Conservation (phyloP, 345 rosid species). For the Aquilaria sinensis region DNA sequence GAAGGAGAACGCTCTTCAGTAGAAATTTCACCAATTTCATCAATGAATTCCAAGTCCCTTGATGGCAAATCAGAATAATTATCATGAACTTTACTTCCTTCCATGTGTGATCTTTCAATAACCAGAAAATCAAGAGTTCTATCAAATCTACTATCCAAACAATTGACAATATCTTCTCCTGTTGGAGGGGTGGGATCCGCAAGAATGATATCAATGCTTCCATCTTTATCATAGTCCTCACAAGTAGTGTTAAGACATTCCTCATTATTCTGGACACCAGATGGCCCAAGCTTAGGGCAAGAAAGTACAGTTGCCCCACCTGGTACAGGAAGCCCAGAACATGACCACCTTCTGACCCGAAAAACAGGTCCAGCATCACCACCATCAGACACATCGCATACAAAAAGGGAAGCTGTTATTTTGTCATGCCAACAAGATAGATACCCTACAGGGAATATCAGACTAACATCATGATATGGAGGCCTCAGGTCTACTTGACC, state of each 20-base stretch:
- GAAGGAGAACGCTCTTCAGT: conserved; percentile 68
- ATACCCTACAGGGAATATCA: conserved; percentile 79
- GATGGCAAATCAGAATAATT: conserved; percentile 20
- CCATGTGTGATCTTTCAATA: conserved; percentile 21
- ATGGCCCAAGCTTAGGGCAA: conserved; percentile 26
- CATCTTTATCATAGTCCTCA: conserved; percentile 40
- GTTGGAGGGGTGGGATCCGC: conserved; percentile 58
- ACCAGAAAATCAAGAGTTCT: conserved; percentile 21
- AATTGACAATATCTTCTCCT: conserved; percentile 53
- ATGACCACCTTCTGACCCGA: conserved; percentile 72
- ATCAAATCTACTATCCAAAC: conserved; percentile 32
- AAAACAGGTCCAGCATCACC: conserved; percentile 87
- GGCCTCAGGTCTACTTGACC: conserved; percentile 76
- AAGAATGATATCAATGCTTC: conserved; percentile 50
- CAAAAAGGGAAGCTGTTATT: conserved; percentile 83
- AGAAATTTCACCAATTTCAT: conserved; percentile 68
- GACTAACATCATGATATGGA: conserved; percentile 57
- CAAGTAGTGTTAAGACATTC: conserved; percentile 20
- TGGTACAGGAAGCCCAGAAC: conserved; percentile 58
- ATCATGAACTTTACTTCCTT: conserved; percentile 23
- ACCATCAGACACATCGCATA: conserved; percentile 80
- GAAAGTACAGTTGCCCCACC: conserved; percentile 50
- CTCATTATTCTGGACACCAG: conserved; percentile 26
- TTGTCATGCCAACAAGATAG: conserved; percentile 98
- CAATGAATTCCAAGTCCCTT: conserved; percentile 21